Conservation (phyloP, 257 asterid genomes). For the Mentha longifolia region DNA sequence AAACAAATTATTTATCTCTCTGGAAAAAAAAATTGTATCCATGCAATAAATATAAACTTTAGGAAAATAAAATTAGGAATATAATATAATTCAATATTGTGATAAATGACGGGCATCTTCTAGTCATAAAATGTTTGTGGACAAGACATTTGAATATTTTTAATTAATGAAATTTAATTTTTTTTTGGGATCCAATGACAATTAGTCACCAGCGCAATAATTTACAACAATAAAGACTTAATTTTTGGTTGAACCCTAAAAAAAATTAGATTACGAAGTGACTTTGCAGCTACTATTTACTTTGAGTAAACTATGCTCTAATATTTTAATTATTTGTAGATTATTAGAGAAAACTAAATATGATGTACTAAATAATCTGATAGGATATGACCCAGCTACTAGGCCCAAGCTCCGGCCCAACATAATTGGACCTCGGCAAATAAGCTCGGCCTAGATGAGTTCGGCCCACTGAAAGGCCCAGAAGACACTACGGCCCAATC, state of each 20-base stretch:
- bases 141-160: slow-evolving; percentile 5
- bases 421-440: too few relatives aligned
- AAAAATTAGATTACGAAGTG: background rate
- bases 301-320: background rate
- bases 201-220: slow-evolving; percentile 32
- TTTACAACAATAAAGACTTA: slow-evolving; percentile 25
- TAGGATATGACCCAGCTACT: too few relatives aligned
- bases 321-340: background rate
- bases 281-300: background rate
- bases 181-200: slow-evolving; percentile 38
- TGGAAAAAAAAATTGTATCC: too few relatives aligned
- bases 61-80: too few relatives aligned
- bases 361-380: background rate
- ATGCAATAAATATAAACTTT: too few relatives aligned
- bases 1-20: background rate
- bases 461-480: too few relatives aligned
- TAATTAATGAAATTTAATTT: background rate
- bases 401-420: too few relatives aligned
- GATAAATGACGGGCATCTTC: slow-evolving; percentile 17
- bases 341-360: background rate
- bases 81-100: slow-evolving; percentile 1
- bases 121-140: background rate
- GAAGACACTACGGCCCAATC: too few relatives aligned
- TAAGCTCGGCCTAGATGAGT: too few relatives aligned
- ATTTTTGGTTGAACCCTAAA: slow-evolving; percentile 31